Base-by-base conservation (phyloP, 371 early-diverging fungal species). In the Neoconidiobolus thromboides region DNA sequence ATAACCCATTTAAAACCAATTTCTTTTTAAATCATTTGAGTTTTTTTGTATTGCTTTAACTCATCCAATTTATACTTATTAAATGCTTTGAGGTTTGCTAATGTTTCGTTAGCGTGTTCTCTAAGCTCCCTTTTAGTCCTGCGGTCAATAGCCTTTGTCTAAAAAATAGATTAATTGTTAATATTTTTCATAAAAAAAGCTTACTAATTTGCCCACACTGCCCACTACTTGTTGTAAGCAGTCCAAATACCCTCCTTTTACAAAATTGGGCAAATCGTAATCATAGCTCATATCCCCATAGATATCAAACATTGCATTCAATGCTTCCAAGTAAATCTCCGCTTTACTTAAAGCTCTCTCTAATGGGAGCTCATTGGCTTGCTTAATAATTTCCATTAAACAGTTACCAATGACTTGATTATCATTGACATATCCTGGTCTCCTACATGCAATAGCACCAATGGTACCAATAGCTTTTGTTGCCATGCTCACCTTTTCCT, bases 301-400 rank as follows among this genome's bases (percentile, higher is more conserved):
- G 4, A 92, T 79, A 63, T 93, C 93, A 66, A 74, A 93, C 40
- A 94, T 68, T 47, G 83, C 82, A 61, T 93, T 87, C 62, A 94
- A 67, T 0, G 82, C 82, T 65, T 90, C 93, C 0, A 82, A 68
- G 5, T 76, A 71, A 10, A 79, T 73, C 48, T 80, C 84, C 5
- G 73, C 70, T 36, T 67, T 64, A 44, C 68, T 61, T 39, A 75
- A 68, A 26, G 26, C 26, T 26, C 26, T 26, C 26, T 26, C 26
- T 26, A 26, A 26, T 26, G 26, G 26, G 26, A 26, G 26, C 26
- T 26, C 26, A 26, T 26, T 26, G 26, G 26, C 26, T 61, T 70
- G 67, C 50, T 67, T 60, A 53, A 77, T 54, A 26, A 73, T 49
- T 9, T 69, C 67, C 48, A 85, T 68, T 61, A 86, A 64, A 55